phyloP scores from a whole-genome alignment of 2,329 filamentous ascomycete genomes.

The Endothia cerciana region DNA sequence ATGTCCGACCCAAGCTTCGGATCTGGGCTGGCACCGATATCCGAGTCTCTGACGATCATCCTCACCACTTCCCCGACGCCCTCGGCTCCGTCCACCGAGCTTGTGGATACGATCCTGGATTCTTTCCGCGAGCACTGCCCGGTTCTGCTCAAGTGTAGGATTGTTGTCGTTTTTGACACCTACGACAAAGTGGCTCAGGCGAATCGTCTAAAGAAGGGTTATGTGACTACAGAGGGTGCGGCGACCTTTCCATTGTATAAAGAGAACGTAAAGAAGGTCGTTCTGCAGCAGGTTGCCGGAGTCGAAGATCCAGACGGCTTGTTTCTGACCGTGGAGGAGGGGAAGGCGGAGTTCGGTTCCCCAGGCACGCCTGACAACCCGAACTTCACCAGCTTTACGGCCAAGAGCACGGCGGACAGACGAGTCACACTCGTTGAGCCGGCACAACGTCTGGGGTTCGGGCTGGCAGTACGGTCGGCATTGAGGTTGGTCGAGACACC shows the following conservation, averaged over 20 bases:
- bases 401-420: slow-evolving; percentile 40
- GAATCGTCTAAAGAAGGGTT: slow-evolving; percentile 57
- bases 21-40: slow-evolving; percentile 9
- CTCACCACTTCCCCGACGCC: slow-evolving; percentile 61
- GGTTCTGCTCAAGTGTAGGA: slow-evolving; percentile 44
- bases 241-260: slow-evolving; percentile 49
- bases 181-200: slow-evolving; percentile 51
- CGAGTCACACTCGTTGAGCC: slow-evolving; percentile 55
- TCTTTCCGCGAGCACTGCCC: slow-evolving; percentile 51
- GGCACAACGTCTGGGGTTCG: slow-evolving; percentile 52
- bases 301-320: not conserved
- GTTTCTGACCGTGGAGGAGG: slow-evolving; percentile 30
- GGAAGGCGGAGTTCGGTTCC: slow-evolving; percentile 54
- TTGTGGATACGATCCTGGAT: slow-evolving; percentile 50
- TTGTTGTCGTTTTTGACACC: slow-evolving; percentile 57
- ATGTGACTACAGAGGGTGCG: slow-evolving; percentile 52
- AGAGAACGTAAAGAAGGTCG: slow-evolving; percentile 48
- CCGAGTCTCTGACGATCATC: slow-evolving; percentile 45
- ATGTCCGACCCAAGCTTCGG: slow-evolving; percentile 15
- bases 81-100: slow-evolving; percentile 56
- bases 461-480: slow-evolving; percentile 56
- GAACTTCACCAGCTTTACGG: slow-evolving; percentile 44
- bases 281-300: slow-evolving; percentile 38
- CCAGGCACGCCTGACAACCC: slow-evolving; percentile 35
- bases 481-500: slow-evolving; percentile 51